Evolutionary conservation across 2,329 filamentous ascomycete species (phyloP), one percentile per base, ranked within the genome.

Genomic region (Parafenestella ontariensis): DNA sequence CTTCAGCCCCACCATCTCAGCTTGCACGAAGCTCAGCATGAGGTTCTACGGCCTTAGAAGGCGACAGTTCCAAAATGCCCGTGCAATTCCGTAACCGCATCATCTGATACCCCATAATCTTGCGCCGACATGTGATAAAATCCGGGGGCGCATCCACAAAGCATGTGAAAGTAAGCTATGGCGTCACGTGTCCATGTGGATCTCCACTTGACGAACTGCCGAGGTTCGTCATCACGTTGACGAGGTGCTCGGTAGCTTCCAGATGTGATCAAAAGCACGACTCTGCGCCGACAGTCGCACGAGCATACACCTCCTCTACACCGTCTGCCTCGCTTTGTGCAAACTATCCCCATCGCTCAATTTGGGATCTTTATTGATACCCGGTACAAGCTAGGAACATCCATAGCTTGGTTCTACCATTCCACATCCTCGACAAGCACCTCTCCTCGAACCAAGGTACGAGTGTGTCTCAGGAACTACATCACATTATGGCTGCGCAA

Each of bases 401-500:
- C 29, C 40, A n/a, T 44, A 40, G 18, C 44, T 48, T 29, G 37
- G 29, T 46, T 15, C 18, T 23, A 41, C 41, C 50, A 50, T 47
- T 58, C 31, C 46, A 50, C 44, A 31, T 29, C 23, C 49, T 46
- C 51, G 47, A 49, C 42, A 41, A 45, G 36, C 42, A 45, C 43
- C 33, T 15, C 46, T 13, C 45, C 50, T 51, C 46, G 10, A 56
- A 54, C 49, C 20, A 53, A 47, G 46, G 26, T 39, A 42, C 43
- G 28, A 52, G 39, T 37, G 34, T 29, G 52, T 52, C 45, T 15
- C 20, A 20, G 23, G 42, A 21, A 28, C 23, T 15, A 50, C 36
- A 44, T 44, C 47, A 59, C 60, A 73, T 52, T 50, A 76, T 76
- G 73, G 66, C 70, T 47, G 65, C 70, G 55, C 73, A 78, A 77